Percentiles rank a stretch among this genome's conserved stretches.
Conservation (phyloP, 2,329 filamentous ascomycete genomes). For the Venturia asperata region DNA sequence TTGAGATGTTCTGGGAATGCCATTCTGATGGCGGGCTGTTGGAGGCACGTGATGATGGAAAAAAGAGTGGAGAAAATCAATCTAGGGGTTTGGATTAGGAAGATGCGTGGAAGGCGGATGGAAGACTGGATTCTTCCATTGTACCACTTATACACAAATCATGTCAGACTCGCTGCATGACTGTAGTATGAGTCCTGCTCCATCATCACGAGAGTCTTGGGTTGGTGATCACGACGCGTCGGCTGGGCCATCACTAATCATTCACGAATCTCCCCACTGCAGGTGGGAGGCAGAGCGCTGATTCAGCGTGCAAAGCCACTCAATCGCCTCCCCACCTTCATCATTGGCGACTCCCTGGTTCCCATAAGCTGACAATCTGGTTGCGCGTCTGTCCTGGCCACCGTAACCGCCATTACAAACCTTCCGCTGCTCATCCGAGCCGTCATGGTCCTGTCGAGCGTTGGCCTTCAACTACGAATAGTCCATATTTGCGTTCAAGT, state of each 20-base stretch:
- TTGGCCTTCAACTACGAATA: conserved; percentile 4
- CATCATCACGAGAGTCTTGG: conserved; percentile 1
- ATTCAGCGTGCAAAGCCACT: background rate
- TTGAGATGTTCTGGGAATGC: conserved; percentile 8
- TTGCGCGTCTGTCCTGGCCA: background rate
- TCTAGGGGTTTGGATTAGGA: background rate
- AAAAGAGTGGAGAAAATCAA: background rate
- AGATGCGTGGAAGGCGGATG: background rate
- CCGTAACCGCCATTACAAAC: background rate
- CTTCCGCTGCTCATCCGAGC: background rate
- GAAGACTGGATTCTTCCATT: background rate
- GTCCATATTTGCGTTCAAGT: background rate
- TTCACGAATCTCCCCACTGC: background rate
- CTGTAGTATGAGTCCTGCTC: background rate
- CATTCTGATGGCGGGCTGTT: background rate
- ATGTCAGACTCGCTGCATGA: conserved; percentile 3
- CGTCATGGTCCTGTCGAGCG: too few species aligned
- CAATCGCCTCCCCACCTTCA: background rate
- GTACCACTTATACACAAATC: background rate
- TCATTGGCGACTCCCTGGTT: background rate
- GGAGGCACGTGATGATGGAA: background rate
- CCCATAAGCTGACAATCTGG: background rate
- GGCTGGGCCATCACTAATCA: background rate
- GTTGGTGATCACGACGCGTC: conserved; percentile 6
- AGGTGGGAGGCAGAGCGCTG: background rate